phyloP scores from a whole-genome alignment of 2,329 filamentous ascomycete genomes.

The Torrubiella hemipterigena region DNA sequence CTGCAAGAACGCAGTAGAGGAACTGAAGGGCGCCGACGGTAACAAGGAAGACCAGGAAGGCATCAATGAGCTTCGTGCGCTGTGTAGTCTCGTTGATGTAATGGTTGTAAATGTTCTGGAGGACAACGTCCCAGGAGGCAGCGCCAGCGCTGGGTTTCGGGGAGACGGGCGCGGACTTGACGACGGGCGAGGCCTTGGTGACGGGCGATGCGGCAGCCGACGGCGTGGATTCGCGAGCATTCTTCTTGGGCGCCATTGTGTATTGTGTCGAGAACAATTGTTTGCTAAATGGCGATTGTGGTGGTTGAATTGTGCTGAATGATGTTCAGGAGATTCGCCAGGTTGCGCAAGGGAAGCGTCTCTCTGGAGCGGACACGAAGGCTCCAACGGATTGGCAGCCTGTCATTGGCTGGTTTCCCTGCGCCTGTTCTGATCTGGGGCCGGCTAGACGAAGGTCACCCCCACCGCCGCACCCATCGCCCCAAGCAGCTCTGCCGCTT shows the following conservation, averaged over 20 bases:
- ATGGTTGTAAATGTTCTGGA: conserved; percentile 59
- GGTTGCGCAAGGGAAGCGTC: no score
- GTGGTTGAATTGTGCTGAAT: not conserved
- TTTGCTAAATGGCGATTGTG: conserved; percentile 3
- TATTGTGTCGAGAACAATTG: no score
- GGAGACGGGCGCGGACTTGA: conserved; percentile 9
- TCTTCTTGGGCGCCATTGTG: conserved; percentile 40
- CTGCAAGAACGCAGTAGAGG: conserved; percentile 78
- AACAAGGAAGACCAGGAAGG: conserved; percentile 80
- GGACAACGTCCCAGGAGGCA: conserved; percentile 44
- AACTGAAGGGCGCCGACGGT: conserved; percentile 85
- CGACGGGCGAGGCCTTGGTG: conserved; percentile 8
- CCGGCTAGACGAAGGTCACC: no score
- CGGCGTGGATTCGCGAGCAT: conserved; percentile 18
- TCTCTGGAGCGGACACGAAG: conserved; percentile 20
- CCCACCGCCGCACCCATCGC: no score
- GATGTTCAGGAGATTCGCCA: no score
- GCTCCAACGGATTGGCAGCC: conserved; percentile 15
- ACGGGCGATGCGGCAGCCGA: conserved; percentile 18
- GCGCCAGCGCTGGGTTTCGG: conserved; percentile 14
- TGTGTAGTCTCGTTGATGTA: conserved; percentile 77
- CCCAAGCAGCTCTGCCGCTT: no score
- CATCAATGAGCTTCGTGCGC: conserved; percentile 82
- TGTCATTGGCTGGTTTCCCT: conserved; percentile 22
- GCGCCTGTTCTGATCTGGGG: no score